Conservation (phyloP, 2,329 filamentous ascomycete species). For the Aspergillus tanneri region DNA sequence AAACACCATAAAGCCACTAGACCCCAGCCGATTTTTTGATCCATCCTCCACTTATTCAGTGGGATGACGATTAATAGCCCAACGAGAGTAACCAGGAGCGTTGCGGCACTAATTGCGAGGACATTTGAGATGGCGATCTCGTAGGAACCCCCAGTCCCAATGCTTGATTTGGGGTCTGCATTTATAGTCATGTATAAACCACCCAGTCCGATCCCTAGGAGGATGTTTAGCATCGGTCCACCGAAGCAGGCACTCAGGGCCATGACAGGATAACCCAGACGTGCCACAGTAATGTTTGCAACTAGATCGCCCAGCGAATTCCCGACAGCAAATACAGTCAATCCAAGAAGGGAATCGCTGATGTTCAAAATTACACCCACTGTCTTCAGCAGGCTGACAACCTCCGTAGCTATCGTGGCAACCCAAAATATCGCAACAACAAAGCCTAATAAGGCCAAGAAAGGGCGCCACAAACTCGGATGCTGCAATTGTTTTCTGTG, state of each 20-base stretch:
- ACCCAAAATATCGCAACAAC: conserved; percentile 93
- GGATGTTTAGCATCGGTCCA: conserved; percentile 96
- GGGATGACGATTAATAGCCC: conserved; percentile 79
- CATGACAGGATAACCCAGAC: conserved; percentile 95
- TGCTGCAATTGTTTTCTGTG: conserved; percentile 51
- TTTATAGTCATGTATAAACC: conserved; percentile 85
- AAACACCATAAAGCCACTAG: conserved; percentile 77
- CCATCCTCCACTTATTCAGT: conserved; percentile 82
- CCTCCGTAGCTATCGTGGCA: conserved; percentile 89
- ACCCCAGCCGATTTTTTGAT: conserved; percentile 74
- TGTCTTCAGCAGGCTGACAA: conserved; percentile 91
- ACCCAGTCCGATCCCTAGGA: conserved; percentile 88
- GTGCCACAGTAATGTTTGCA: conserved; percentile 89
- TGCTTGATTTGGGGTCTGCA: conserved; percentile 15
- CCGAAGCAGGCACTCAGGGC: conserved; percentile 91
- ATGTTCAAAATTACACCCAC: conserved; percentile 89
- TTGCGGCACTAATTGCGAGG: conserved; percentile 79
- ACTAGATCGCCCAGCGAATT: conserved; percentile 94
- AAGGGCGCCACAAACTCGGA: conserved; percentile 69
- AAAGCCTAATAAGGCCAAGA: conserved; percentile 88
- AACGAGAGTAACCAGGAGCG: conserved; percentile 75
- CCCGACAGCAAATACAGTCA: conserved; percentile 94
- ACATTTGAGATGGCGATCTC: conserved; percentile 81
- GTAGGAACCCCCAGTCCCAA: conserved; percentile 58
- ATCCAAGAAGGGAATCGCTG: conserved; percentile 87